A percentile compares a stretch with the other conserved stretches of the same genome.
Evolutionary conservation across 2,329 filamentous ascomycete species (phyloP).

Genomic region (Huntiella bhutanensis): DNA sequence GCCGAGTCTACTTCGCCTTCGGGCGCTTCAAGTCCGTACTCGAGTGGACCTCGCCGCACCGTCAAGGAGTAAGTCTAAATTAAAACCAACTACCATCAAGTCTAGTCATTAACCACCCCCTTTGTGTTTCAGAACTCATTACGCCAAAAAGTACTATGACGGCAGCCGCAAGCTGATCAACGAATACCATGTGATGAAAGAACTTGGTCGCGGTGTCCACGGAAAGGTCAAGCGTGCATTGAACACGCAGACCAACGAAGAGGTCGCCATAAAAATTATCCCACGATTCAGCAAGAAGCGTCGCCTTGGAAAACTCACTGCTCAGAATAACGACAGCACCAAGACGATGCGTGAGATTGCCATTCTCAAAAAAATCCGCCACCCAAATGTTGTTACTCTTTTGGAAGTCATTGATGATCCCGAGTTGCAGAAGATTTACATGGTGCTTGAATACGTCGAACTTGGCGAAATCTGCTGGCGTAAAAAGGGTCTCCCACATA

Average conservation of each 20-base stretch:
- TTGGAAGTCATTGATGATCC: constrained; percentile 97
- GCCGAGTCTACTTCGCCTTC: constrained; percentile 34
- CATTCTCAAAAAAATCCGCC: constrained; percentile 93
- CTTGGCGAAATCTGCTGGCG: constrained; percentile 89
- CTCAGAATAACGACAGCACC: constrained; percentile 36
- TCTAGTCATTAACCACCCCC: not conserved
- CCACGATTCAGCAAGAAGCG: constrained; percentile 86
- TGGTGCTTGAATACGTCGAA: constrained; percentile 89
- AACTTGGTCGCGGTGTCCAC: constrained; percentile 87
- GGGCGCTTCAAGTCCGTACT: constrained; percentile 33
- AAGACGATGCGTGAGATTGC: constrained; percentile 93
- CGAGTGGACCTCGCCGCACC: constrained; percentile 52
- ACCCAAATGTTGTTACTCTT: constrained; percentile 89
- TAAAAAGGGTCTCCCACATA: constrained; percentile 66
- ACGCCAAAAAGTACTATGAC: constrained; percentile 66
- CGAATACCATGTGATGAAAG: constrained; percentile 90
- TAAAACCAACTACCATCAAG: not conserved
- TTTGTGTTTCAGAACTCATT: constrained; percentile 47
- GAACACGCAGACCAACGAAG: constrained; percentile 53
- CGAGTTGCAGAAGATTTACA: constrained; percentile 91
- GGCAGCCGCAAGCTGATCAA: constrained; percentile 95
- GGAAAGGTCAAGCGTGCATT: constrained; percentile 93
- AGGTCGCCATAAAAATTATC: constrained; percentile 97
- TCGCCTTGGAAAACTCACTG: constrained; percentile 65
- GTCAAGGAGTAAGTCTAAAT: constrained; percentile 50